Base-by-base conservation (phyloP, 345 rosid genomes). In the Citrus reticulata region DNA sequence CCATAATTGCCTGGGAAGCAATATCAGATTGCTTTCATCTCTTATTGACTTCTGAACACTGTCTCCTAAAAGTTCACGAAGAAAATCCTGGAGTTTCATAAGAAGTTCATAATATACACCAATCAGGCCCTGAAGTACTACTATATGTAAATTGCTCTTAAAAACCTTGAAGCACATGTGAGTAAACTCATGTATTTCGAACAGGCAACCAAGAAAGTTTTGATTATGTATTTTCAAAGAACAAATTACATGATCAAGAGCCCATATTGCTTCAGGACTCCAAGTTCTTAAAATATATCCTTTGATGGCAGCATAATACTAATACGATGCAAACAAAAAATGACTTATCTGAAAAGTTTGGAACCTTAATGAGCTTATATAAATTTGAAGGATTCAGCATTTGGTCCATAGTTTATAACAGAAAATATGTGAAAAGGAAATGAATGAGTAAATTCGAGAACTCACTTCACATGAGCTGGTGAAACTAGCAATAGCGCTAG, bases 1-100 rank as follows among this genome's bases (percentile, higher is more conserved):
- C 98, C 97, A 96, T 49, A 94, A 60, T 78, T 83, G 90, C 82
- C 83, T 88, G 1, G 97, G 99, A 73, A 96, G 99, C 90, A 91
- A 79, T 66, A 88, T 69, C 34, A 91, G 85, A 77, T 84, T 74
- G 39, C 49, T 30, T 72, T 81, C 93, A 59, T 96, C 93, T 87
- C 95, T 86, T 40, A 68, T 83, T 40, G 88, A 73, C 82, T 78
- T 88, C 78, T 61, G 74, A 35, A 75, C 64, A 55, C 88, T 81
- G 14, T 81, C 87, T 7, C 87, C 94, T 60, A 61, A 25, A 54
- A 93, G 81, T 79, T 85, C 87, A 88, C 80, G 89, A 69, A 86
- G 34, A 63, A 82, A 64, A 59, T 80, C 78, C 92, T 90, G 87
- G 51, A 75, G 76, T 68, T 24, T 65, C 76, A 66, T 74, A 25